Evolutionary conservation across 768 basidiomycete species (phyloP).

Genomic region (Kwoniella europaea): DNA sequence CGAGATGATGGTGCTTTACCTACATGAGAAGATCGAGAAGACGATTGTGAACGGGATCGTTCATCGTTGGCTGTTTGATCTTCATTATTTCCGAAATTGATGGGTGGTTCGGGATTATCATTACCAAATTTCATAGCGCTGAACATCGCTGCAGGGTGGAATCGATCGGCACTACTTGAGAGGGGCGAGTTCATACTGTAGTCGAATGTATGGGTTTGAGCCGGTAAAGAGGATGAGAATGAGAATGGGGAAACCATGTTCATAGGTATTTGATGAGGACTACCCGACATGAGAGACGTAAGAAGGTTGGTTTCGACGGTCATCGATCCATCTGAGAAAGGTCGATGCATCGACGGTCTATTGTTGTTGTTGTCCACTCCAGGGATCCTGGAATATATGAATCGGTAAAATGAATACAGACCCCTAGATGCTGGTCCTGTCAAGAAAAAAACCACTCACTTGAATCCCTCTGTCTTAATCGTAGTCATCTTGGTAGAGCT

Average conservation of each 20-base stretch:
- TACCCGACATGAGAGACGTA: constrained; percentile 26
- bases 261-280: constrained; percentile 20
- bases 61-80: constrained; percentile 7
- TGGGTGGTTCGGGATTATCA: constrained; percentile 32
- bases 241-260: constrained; percentile 29
- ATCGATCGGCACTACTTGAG: constrained; percentile 25
- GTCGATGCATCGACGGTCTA: constrained; percentile 36
- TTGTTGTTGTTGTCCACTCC: constrained; percentile 13
- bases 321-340: constrained; percentile 48
- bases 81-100: constrained; percentile 19
- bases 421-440: not conserved
- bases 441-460: constrained; percentile 2
- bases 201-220: constrained; percentile 27
- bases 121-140: constrained; percentile 34
- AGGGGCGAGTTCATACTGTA: constrained; percentile 27
- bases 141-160: constrained; percentile 36
- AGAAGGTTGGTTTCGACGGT: constrained; percentile 43
- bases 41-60: constrained; percentile 38
- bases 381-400: constrained; percentile 8
- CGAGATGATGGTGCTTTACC: constrained; percentile 37
- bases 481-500: constrained; percentile 7
- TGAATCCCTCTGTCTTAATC: constrained; percentile 29
- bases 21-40: constrained; percentile 20
- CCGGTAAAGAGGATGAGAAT: constrained; percentile 25
- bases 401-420: not conserved